Evolutionary conservation across 352 stramenopile species (phyloP).

Genomic region (Globisporangium nunn): DNA sequence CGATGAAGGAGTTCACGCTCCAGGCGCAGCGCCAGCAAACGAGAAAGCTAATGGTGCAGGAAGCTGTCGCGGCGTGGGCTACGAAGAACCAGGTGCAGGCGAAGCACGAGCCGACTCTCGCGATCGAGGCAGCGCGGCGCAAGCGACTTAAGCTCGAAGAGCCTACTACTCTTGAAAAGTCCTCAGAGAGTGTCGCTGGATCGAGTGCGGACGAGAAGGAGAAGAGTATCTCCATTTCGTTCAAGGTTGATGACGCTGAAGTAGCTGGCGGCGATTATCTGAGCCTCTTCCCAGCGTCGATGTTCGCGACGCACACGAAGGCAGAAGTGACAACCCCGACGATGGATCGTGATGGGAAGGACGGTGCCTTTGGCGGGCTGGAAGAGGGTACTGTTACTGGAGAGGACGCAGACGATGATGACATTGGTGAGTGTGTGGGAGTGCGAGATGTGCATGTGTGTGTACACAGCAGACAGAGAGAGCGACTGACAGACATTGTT

Average conservation of each 20-base stretch:
- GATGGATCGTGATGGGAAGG: too few relatives aligned
- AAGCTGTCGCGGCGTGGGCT: slow-evolving; percentile 24
- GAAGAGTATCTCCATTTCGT: slow-evolving; percentile 29
- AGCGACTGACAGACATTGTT: too few relatives aligned
- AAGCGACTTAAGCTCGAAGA: slow-evolving; percentile 18
- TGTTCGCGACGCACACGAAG: slow-evolving; percentile 12
- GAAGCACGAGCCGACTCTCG: slow-evolving; percentile 36
- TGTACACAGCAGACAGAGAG: too few relatives aligned
- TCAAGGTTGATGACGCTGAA: slow-evolving; percentile 39
- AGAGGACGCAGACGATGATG: slow-evolving; percentile 1
- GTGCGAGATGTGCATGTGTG: neutral
- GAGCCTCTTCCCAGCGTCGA: slow-evolving; percentile 29
- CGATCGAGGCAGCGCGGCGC: slow-evolving; percentile 31
- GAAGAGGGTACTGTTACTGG: neutral
- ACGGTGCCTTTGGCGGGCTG: too few relatives aligned
- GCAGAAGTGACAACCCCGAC: neutral
- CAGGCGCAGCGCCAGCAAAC: slow-evolving; percentile 20
- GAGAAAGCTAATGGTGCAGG: slow-evolving; percentile 22
- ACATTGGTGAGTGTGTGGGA: slow-evolving; percentile 2
- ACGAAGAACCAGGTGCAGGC: slow-evolving; percentile 29
- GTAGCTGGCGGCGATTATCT: slow-evolving; percentile 14
- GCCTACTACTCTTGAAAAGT: neutral
- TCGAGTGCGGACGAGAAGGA: slow-evolving; percentile 4
- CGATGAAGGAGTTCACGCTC: slow-evolving; percentile 19
- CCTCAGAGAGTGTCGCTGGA: neutral